Evolutionary conservation across 768 basidiomycete genomes (phyloP).

Genomic region (Naganishia onofrii): DNA sequence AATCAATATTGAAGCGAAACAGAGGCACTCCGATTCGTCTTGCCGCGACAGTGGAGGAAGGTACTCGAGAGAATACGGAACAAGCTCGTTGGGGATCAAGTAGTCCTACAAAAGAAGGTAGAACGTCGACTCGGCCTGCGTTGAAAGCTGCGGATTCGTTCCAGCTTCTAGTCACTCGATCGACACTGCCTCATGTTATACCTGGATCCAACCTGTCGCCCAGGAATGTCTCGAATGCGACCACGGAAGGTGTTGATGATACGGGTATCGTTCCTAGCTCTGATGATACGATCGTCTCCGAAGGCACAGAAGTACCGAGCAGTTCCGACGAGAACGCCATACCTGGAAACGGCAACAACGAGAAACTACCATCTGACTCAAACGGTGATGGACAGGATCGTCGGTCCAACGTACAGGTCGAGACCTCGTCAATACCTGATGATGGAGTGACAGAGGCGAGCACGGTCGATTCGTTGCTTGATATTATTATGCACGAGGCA

Average conservation of each 20-base stretch:
- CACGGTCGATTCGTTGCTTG: conserved; percentile 37
- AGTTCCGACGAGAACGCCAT: not conserved
- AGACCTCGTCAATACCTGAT: conserved; percentile 16
- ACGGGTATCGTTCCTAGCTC: conserved; percentile 38
- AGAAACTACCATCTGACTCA: not conserved
- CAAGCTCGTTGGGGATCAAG: conserved; percentile 42
- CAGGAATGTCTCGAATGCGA: conserved; percentile 18
- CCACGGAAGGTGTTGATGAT: conserved; percentile 18
- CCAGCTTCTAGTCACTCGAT: conserved; percentile 18
- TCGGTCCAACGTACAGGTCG: conserved; percentile 28
- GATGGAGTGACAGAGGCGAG: not conserved
- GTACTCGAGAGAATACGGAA: conserved; percentile 47
- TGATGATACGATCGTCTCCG: conserved; percentile 35
- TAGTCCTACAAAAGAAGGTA: conserved; percentile 17
- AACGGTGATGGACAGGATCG: conserved; percentile 38
- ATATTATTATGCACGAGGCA: conserved; percentile 44
- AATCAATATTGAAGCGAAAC: conserved; percentile 26
- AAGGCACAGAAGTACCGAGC: not conserved
- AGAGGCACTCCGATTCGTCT: conserved; percentile 34
- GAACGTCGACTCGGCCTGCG: conserved; percentile 31
- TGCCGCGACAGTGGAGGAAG: conserved; percentile 45
- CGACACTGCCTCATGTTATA: conserved; percentile 30
- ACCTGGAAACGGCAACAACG: conserved; percentile 15
- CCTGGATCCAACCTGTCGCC: conserved; percentile 34
- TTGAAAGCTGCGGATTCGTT: conserved; percentile 43